Evolutionary conservation across 2,329 filamentous ascomycete species (phyloP).

Genomic region (Dendrostoma leiphaemia): DNA sequence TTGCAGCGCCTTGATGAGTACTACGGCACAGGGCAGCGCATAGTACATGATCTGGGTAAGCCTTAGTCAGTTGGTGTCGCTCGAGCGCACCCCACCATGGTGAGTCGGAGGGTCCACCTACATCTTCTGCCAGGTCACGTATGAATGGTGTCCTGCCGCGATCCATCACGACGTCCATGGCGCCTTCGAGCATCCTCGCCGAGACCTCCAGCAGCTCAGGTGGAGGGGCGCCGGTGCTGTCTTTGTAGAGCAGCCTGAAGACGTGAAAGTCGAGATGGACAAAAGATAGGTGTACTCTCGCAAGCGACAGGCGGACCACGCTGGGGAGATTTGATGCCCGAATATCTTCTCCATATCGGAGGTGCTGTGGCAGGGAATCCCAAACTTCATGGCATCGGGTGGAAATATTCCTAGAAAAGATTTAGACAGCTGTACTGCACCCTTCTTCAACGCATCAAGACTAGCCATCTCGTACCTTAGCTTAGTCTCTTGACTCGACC

Average conservation of each 20-base stretch:
- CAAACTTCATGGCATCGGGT: background rate
- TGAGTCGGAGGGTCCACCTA: background rate
- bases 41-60: background rate
- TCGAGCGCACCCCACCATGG: no score
- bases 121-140: background rate
- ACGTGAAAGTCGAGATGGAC: background rate
- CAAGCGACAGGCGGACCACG: background rate
- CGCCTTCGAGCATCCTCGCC: background rate
- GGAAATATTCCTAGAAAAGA: background rate
- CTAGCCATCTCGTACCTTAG: background rate
- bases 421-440: background rate
- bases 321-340: background rate
- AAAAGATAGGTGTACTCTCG: background rate
- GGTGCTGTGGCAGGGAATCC: slow-evolving; percentile 1
- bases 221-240: background rate
- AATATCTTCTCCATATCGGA: background rate
- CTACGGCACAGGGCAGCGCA: background rate
- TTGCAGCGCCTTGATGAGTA: background rate
- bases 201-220: slow-evolving; percentile 1
- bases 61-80: no score
- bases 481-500: background rate
- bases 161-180: background rate
- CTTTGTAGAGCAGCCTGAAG: background rate
- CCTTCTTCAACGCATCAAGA: background rate
- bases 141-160: background rate